A percentile compares a stretch with the other conserved stretches of the same genome.
phyloP scores from a whole-genome alignment of 495 filamentous ascomycete species.

The Lophium mytilinum region DNA sequence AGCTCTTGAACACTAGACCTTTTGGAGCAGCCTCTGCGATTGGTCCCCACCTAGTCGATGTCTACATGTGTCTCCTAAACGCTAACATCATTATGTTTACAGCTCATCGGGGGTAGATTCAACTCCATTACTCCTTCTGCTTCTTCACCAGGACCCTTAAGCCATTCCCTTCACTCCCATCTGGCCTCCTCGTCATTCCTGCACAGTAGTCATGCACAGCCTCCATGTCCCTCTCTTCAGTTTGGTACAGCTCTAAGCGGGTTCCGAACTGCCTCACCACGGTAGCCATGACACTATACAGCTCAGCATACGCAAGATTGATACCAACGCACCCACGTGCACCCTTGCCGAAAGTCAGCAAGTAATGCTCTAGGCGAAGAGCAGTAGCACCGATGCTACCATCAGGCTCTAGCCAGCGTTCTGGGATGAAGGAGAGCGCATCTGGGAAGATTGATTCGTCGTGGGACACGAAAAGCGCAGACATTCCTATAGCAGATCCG shows the following conservation, averaged over 20 bases:
- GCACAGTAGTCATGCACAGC: background rate
- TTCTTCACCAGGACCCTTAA: background rate
- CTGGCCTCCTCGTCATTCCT: background rate
- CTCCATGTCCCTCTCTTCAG: background rate
- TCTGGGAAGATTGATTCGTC: constrained; percentile 2
- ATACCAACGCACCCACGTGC: constrained; percentile 12
- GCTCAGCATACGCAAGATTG: constrained; percentile 18
- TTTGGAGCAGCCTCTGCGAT: too few relatives aligned
- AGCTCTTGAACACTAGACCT: too few relatives aligned
- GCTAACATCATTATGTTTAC: too few relatives aligned
- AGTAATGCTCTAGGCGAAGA: constrained; percentile 2
- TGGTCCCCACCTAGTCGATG: too few relatives aligned
- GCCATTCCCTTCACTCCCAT: background rate
- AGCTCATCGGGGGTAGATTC: too few relatives aligned
- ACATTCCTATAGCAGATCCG: constrained; percentile 3
- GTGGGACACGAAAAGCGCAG: background rate
- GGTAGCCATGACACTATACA: constrained; percentile 10
- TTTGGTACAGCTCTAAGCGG: constrained; percentile 2
- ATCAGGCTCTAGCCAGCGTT: constrained; percentile 10
- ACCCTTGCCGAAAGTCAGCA: constrained; percentile 11
- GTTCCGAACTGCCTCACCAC: constrained; percentile 13
- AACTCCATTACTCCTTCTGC: background rate
- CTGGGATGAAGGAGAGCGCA: constrained; percentile 3
- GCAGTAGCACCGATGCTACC: background rate
- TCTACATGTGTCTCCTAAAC: too few relatives aligned